Evolutionary conservation across 2,329 filamentous ascomycete genomes (phyloP).

Genomic region (Microsporum audouinii): DNA sequence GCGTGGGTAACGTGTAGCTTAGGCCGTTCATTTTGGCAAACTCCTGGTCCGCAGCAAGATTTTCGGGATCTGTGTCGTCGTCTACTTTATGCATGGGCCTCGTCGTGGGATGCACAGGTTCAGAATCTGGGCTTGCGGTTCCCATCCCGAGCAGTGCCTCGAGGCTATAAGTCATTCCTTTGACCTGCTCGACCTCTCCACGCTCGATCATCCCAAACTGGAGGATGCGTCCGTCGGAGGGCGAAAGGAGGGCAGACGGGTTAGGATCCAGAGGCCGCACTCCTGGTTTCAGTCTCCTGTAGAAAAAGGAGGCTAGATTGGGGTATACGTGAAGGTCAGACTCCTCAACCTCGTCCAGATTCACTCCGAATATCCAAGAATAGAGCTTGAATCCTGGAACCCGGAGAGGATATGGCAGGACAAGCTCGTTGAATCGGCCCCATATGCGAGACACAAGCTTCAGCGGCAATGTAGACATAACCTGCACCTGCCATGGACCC

Average conservation of each 20-base stretch:
- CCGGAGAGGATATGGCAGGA: slow-evolving; percentile 76
- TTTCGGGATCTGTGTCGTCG: slow-evolving; percentile 42
- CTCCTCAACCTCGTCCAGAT: slow-evolving; percentile 75
- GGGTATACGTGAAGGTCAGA: slow-evolving; percentile 79
- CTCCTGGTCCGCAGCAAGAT: slow-evolving; percentile 72
- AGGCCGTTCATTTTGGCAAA: slow-evolving; percentile 93
- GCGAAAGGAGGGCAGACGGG: slow-evolving; percentile 68
- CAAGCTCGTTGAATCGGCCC: slow-evolving; percentile 83
- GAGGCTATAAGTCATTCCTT: slow-evolving; percentile 94
- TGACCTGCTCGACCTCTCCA: slow-evolving; percentile 95
- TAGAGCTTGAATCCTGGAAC: slow-evolving; percentile 87
- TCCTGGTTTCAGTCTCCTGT: slow-evolving; percentile 83
- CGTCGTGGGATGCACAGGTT: slow-evolving; percentile 25
- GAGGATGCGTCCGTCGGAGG: slow-evolving; percentile 79
- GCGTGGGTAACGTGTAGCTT: slow-evolving; percentile 77
- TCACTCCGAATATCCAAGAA: slow-evolving; percentile 81
- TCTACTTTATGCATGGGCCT: slow-evolving; percentile 18
- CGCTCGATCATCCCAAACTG: slow-evolving; percentile 87
- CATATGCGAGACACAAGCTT: slow-evolving; percentile 83
- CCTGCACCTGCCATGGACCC: slow-evolving; percentile 83
- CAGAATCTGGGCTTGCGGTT: slow-evolving; percentile 38
- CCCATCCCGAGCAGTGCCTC: slow-evolving; percentile 72
- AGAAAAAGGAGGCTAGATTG: slow-evolving; percentile 94
- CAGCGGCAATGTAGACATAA: slow-evolving; percentile 85
- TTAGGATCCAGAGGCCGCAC: slow-evolving; percentile 73